Evolutionary conservation across 2,329 filamentous ascomycete genomes (phyloP), one percentile per base, ranked within the genome.

Genomic region (Ceratocystis harringtonii): DNA sequence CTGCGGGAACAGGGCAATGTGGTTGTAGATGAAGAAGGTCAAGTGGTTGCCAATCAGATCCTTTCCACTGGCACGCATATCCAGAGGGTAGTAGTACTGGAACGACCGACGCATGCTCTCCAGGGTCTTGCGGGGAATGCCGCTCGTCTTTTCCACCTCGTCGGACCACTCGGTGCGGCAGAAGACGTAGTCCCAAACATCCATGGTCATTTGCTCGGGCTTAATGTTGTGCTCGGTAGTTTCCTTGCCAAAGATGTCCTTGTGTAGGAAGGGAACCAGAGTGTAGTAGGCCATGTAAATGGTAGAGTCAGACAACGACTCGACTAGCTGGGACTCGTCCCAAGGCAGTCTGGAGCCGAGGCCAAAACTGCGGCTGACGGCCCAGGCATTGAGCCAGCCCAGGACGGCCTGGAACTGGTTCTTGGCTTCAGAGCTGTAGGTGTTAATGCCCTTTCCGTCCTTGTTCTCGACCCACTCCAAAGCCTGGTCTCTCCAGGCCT

Each of bases 131-230:
- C 86, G 84, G 68, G 85, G 80, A 68, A 96, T 95, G 48, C 86
- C 86, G 67, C 84, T 88, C 66, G 83, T 78, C 68, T 77, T 73
- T 62, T 86, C 74, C 45, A 90, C 77, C 17, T 87, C 84, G 32
- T 92, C 82, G 68, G 80, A 81, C 65, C 87, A 75, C 61, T 90
- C 86, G 19, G 85, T 84, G 66, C 90, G 85, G 73, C 84, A 87
- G 78, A 97, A 96, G 70, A 97, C 78, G 73, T 95, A 96, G 76
- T 99, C 92, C 91, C 92, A 99, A 60, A 96, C 89, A 71, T 95
- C 90, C 70, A 96, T 92, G 7, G 82, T 90, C 87, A 97, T 92
- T 76, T 96, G 90, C 66, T 94, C 89, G 0, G 90, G 79, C 55
- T 81, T 83, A 69, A 97, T 81, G 68, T 87, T 83, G 63, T 85